These are phyloP conservation scores for Xylaria flabelliformis DNA, from an alignment of 495 filamentous ascomycete genomes.

Conservation along the genomic window DNA sequence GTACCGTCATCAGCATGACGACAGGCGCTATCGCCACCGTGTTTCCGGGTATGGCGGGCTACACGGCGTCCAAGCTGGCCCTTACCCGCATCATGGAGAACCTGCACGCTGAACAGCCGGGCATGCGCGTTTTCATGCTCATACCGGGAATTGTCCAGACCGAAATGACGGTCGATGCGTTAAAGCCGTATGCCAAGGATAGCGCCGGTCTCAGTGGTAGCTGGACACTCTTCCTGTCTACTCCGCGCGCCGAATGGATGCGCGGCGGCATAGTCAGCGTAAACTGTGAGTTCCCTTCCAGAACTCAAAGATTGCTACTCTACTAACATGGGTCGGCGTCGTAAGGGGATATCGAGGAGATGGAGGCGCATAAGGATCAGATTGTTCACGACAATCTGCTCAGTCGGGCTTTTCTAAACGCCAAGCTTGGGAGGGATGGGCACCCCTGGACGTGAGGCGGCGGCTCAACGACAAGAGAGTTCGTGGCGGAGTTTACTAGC, in stretches of 20 bases:
- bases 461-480: conserved; percentile 6
- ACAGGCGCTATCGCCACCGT: conserved; percentile 33
- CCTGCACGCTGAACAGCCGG: conserved; percentile 44
- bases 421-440: conserved; percentile 27
- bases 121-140: conserved; percentile 46
- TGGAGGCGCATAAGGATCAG: conserved; percentile 47
- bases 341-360: conserved; percentile 47
- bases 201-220: conserved; percentile 45
- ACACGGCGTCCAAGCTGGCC: conserved; percentile 48
- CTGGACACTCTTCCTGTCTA: conserved; percentile 48
- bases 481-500: too few relatives aligned
- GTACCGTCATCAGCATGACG: conserved; percentile 39
- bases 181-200: conserved; percentile 45
- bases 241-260: conserved; percentile 45
- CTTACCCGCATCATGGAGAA: conserved; percentile 43
- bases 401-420: conserved; percentile 33
- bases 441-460: conserved; percentile 25
- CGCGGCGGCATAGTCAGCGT: conserved; percentile 42
- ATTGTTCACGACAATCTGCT: conserved; percentile 43
- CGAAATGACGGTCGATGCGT: conserved; percentile 31
- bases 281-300: conserved; percentile 39
- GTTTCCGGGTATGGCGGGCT: conserved; percentile 43
- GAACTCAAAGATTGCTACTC: conserved; percentile 15
- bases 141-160: conserved; percentile 52
- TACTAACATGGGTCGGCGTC: conserved; percentile 14